Evolutionary conservation across 768 basidiomycete species (phyloP), one percentile per base, ranked within the genome.

Genomic region (Phallus indusiatus): DNA sequence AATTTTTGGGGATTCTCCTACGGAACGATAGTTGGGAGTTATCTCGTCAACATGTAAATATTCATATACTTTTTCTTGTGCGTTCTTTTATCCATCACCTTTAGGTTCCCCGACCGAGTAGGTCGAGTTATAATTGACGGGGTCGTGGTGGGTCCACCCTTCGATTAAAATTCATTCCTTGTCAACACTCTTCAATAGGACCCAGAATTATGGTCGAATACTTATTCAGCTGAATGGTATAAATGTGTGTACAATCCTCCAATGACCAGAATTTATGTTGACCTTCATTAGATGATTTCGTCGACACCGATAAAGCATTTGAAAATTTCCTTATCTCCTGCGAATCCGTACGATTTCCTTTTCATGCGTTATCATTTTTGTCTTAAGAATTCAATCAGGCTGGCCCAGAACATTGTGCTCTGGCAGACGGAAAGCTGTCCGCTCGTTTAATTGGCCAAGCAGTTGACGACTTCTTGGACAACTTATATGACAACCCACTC

Each of bases 1-100:
- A 71, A 72, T 53, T 71, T 67, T 63, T 69, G 61, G 47, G 71
- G 71, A 11, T 63, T 63, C 34, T 71, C 70, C 1, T 72, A 72
- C 55, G 71, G 71, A 1, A 65, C 70, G 4, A 65, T 66, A 36
- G 60, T 71, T 4, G 70, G 70, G 22, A 67, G 66, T 47, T 71
- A 71, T 53, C 61, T 72, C 5, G 71, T 69, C 1, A 71, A 71
- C 46, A 70, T 72, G 70, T 70, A 35, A 54, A 67, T 5, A 2
- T 9, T 1, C n/a, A 34, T 8, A 12, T 21, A 24, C 21, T 14
- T 20, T 42, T 28, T 18, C n/a, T 24, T 50, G 52, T 55, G 37
- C 7, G 17, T 47, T 5, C 11, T 16, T 22, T 20, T 14, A 12
- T 3, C 11, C 11, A 51, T 51, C 17, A 1, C n/a, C n/a, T 16